Evolutionary conservation across 228 moss, liverwort and hornwort genomes (phyloP).

Genomic region (Sphagnum fallax): DNA sequence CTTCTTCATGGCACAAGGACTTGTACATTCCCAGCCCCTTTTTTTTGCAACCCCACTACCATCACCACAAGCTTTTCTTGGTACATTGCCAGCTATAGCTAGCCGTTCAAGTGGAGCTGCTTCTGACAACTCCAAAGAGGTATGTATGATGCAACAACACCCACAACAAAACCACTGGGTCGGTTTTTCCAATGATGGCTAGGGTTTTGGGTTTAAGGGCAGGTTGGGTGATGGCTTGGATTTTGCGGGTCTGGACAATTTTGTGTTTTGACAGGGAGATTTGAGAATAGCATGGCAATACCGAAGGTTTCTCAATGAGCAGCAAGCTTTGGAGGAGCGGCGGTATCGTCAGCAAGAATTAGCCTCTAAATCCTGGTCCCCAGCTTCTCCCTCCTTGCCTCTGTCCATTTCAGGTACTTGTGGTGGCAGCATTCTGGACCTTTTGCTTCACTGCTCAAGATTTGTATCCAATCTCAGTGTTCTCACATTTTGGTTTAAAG

Average conservation of each 20-base stretch:
- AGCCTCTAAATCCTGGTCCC: conserved; percentile 52
- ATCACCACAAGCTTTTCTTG: conserved; percentile 71
- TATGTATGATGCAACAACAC: too few species aligned
- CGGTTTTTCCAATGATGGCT: too few species aligned
- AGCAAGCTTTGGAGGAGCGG: conserved; percentile 79
- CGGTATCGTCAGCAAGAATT: conserved; percentile 68
- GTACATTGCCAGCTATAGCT: conserved; percentile 69
- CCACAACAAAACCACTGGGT: too few species aligned
- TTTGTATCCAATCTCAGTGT: neutral
- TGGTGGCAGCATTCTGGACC: neutral
- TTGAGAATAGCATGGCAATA: conserved; percentile 98
- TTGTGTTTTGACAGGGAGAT: conserved; percentile 52
- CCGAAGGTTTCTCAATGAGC: conserved; percentile 72
- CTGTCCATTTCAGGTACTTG: conserved; percentile 1
- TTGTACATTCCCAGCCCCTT: conserved; percentile 79
- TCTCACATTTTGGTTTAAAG: neutral
- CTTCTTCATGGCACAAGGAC: conserved; percentile 89
- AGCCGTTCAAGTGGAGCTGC: conserved; percentile 4
- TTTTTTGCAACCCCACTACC: conserved; percentile 77
- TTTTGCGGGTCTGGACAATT: neutral
- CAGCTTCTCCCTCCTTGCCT: conserved; percentile 23
- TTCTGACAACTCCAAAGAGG: too few species aligned
- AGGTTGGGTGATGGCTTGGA: too few species aligned
- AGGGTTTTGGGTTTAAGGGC: too few species aligned
- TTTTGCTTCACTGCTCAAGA: neutral